phyloP scores from a whole-genome alignment of 768 basidiomycete genomes.

The Exsudoporus frostii region DNA sequence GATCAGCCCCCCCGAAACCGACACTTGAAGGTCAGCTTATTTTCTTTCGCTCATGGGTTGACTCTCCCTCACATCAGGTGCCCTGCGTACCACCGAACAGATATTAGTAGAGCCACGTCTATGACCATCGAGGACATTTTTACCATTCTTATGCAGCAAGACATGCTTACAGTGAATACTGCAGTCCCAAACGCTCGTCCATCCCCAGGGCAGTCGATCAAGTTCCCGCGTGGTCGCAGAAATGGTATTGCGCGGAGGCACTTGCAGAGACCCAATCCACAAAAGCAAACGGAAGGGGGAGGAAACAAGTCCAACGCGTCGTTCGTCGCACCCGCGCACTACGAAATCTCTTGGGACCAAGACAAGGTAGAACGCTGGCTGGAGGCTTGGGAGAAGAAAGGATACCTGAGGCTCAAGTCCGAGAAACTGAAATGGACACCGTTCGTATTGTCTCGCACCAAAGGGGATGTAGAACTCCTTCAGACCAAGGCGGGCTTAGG shows the following conservation, averaged over 20 bases:
- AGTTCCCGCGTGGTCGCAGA: conserved; percentile 62
- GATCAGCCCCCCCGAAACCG: conserved; percentile 55
- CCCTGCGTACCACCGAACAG: conserved; percentile 39
- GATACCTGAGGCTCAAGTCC: conserved; percentile 69
- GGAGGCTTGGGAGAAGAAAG: conserved; percentile 70
- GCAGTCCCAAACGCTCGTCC: conserved; percentile 54
- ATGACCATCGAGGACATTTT: conserved; percentile 91
- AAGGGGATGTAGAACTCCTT: conserved; percentile 26
- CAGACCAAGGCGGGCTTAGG: conserved; percentile 18
- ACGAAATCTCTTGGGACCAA: conserved; percentile 73
- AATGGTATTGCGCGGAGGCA: conserved; percentile 64
- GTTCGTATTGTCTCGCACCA: conserved; percentile 64
- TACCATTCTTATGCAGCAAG: conserved; percentile 64
- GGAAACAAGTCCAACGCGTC: conserved; percentile 43
- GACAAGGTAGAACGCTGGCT: conserved; percentile 64
- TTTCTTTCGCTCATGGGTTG: conserved; percentile 11
- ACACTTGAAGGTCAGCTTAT: conserved; percentile 66
- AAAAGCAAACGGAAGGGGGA: conserved; percentile 39
- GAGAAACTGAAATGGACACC: conserved; percentile 95
- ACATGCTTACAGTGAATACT: conserved; percentile 63
- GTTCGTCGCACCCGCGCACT: conserved; percentile 63
- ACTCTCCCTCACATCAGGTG: conserved; percentile 18
- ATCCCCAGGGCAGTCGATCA: conserved; percentile 77
- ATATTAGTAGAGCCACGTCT: conserved; percentile 80
- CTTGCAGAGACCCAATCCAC: conserved; percentile 50